A percentile compares a stretch with the other conserved stretches of the same genome.
Evolutionary conservation across 2,329 filamentous ascomycete genomes (phyloP).

Genomic region (Monilinia aucupariae): DNA sequence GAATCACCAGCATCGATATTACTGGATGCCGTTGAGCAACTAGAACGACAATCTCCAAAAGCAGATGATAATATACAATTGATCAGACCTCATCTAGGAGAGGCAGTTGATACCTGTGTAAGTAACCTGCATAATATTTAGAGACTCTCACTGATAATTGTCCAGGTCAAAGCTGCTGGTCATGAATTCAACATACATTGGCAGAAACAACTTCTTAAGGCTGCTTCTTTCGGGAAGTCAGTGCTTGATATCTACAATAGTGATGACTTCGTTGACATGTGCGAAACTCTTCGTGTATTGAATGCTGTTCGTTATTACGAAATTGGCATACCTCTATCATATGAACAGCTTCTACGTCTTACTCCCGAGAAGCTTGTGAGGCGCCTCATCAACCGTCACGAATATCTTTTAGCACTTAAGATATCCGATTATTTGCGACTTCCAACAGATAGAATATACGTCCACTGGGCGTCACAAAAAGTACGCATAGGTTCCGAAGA

Average conservation of each 20-base stretch:
- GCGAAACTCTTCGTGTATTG: slow-evolving; percentile 83
- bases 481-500: slow-evolving; percentile 79
- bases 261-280: slow-evolving; percentile 98
- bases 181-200: slow-evolving; percentile 85
- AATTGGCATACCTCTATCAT: slow-evolving; percentile 82
- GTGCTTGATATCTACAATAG: slow-evolving; percentile 96
- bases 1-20: slow-evolving; percentile 88
- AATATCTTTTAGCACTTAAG: slow-evolving; percentile 84
- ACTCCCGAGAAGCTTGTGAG: slow-evolving; percentile 84
- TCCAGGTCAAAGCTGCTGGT: slow-evolving; percentile 71
- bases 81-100: slow-evolving; percentile 78
- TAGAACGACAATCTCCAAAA: slow-evolving; percentile 91
- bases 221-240: slow-evolving; percentile 95
- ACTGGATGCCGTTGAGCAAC: slow-evolving; percentile 82
- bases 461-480: slow-evolving; percentile 95
- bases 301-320: slow-evolving; percentile 91
- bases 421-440: slow-evolving; percentile 83
- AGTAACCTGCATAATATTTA: slow-evolving; percentile 5
- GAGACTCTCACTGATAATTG: slow-evolving; percentile 19
- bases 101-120: slow-evolving; percentile 85
- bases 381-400: slow-evolving; percentile 78
- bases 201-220: slow-evolving; percentile 95
- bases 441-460: slow-evolving; percentile 83
- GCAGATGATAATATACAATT: slow-evolving; percentile 97
- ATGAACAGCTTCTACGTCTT: slow-evolving; percentile 87